These are phyloP conservation scores for Tulasnella calospora DNA, from an alignment of 768 basidiomycete genomes.

Conservation along the genomic window DNA sequence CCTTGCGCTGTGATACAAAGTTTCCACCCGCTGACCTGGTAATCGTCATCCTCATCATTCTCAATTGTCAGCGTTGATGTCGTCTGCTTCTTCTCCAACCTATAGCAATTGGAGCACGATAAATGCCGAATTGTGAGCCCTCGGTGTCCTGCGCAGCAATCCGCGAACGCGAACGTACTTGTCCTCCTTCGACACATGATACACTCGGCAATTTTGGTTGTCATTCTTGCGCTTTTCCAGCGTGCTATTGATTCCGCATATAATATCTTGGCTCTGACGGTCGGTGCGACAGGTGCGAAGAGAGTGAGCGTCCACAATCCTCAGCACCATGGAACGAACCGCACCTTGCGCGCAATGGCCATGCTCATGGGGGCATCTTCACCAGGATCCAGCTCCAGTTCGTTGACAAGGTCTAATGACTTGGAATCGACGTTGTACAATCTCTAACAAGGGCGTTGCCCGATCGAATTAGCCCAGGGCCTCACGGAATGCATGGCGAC, in stretches of 20 bases:
- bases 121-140: background rate
- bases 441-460: conserved; percentile 44
- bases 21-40: conserved; percentile 56
- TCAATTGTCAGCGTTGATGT: conserved; percentile 80
- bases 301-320: background rate
- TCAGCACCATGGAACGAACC: conserved; percentile 40
- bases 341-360: conserved; percentile 50
- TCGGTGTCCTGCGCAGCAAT: background rate
- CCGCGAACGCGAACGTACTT: conserved; percentile 45
- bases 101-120: conserved; percentile 34
- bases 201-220: conserved; percentile 85
- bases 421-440: conserved; percentile 56
- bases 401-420: conserved; percentile 53
- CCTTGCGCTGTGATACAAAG: background rate
- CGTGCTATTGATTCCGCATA: conserved; percentile 85
- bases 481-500: background rate
- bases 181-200: conserved; percentile 47
- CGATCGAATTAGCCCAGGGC: background rate
- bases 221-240: conserved; percentile 56
- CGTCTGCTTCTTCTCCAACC: conserved; percentile 50
- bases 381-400: conserved; percentile 68
- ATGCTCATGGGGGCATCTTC: conserved; percentile 99
- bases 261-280: conserved; percentile 44
- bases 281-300: conserved; percentile 18
- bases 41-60: conserved; percentile 62